A percentile compares a stretch with the other conserved stretches of the same genome.
phyloP scores from a whole-genome alignment of 768 basidiomycete species.

The Suillus sp. region DNA sequence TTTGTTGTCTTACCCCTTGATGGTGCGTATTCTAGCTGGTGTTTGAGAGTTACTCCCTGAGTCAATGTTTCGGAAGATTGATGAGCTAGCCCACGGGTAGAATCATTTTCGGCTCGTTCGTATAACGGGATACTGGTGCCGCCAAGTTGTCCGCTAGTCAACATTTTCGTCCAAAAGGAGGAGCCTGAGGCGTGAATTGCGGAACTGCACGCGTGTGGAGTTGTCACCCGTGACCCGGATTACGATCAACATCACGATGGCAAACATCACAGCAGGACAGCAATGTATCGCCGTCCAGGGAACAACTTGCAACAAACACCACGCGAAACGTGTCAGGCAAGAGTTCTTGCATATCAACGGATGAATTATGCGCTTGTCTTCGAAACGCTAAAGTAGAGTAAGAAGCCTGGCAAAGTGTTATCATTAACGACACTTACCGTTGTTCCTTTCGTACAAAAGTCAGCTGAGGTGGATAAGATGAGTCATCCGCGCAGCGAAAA shows the following conservation, averaged over 20 bases:
- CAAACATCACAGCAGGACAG: neutral
- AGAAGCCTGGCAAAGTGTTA: constrained; percentile 1
- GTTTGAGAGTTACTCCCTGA: neutral
- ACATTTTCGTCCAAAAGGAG: neutral
- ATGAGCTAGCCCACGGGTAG: neutral
- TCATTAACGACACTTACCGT: neutral
- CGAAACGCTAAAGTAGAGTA: neutral
- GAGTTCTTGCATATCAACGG: too few relatives aligned
- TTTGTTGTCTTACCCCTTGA: constrained; percentile 2
- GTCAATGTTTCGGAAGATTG: neutral
- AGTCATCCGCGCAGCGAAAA: neutral
- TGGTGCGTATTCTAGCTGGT: neutral
- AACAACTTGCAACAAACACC: neutral
- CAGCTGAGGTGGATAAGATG: neutral
- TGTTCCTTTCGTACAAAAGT: neutral
- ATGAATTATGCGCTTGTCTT: neutral
- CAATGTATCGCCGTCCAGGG: neutral
- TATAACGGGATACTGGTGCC: neutral
- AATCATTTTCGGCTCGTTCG: neutral
- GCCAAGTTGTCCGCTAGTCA: neutral
- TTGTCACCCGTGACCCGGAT: too few relatives aligned
- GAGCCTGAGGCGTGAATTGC: neutral
- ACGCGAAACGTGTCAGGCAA: neutral
- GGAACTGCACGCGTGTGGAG: neutral
- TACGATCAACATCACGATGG: constrained; percentile 3